These are phyloP conservation scores for Saccharomycopsis sp. DNA, from an alignment of 805 yeast genomes.

Conservation along the genomic window DNA sequence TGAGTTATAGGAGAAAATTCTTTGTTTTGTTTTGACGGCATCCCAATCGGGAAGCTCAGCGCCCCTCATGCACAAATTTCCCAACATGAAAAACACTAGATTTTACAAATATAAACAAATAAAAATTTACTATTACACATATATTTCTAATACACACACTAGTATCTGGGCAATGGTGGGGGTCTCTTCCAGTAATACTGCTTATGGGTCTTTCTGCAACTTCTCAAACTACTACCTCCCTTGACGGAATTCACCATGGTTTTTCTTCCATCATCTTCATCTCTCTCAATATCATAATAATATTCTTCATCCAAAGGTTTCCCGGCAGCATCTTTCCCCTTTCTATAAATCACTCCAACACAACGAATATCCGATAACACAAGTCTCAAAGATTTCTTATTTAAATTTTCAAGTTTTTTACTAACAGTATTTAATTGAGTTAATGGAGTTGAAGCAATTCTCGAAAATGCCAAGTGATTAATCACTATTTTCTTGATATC, in stretches of 20 bases:
- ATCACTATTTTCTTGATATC: slow-evolving; percentile 56
- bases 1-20: too few species aligned
- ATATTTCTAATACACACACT: background rate
- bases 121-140: background rate
- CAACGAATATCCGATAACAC: slow-evolving; percentile 40
- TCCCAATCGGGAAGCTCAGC: too few species aligned
- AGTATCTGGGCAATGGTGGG: slow-evolving; percentile 18
- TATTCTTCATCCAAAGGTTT: slow-evolving; percentile 89
- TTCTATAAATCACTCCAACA: slow-evolving; percentile 80
- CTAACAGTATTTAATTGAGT: slow-evolving; percentile 53
- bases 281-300: slow-evolving; percentile 80
- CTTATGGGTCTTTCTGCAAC: slow-evolving; percentile 89
- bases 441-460: slow-evolving; percentile 82
- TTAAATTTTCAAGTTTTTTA: slow-evolving; percentile 28
- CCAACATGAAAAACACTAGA: background rate
- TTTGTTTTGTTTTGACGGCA: too few species aligned
- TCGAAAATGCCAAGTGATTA: slow-evolving; percentile 84
- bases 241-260: slow-evolving; percentile 62
- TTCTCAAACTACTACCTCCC: slow-evolving; percentile 68
- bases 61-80: background rate
- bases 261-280: slow-evolving; percentile 60
- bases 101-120: background rate
- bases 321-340: slow-evolving; percentile 95
- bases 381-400: slow-evolving; percentile 28
- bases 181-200: slow-evolving; percentile 48